Conservation (phyloP, 192 early-diverging fungal species). For the Backusella tarrabulga region DNA sequence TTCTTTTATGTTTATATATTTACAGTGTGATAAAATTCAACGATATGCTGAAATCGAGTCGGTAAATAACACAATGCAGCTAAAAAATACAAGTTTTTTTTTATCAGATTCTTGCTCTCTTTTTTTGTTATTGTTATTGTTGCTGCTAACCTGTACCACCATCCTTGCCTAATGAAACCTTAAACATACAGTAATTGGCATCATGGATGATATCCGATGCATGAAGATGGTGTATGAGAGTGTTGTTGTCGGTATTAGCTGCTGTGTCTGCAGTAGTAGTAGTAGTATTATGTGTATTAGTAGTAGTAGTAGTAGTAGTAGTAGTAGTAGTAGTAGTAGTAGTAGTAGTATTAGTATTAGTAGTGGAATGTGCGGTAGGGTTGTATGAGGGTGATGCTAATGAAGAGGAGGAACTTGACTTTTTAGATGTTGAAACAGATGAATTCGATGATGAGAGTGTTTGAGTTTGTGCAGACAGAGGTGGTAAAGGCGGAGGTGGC, state of each 20-base stretch:
- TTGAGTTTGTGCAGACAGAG: not conserved
- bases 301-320: not conserved
- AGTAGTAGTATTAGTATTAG: not conserved
- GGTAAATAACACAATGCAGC: slow-evolving; percentile 18
- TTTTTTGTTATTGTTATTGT: not conserved
- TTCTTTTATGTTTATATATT: not conserved
- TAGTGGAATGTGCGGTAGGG: not conserved
- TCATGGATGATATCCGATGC: slow-evolving; percentile 24
- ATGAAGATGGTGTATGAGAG: not conserved
- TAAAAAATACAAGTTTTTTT: not conserved
- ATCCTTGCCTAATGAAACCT: slow-evolving; percentile 10
- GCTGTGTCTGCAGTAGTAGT: not conserved
- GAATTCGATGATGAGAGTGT: not conserved
- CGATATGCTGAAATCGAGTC: not conserved
- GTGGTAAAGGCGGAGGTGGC: not conserved
- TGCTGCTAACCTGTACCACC: slow-evolving; percentile 10
- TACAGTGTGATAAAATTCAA: slow-evolving; percentile 18
- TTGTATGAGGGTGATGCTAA: not conserved
- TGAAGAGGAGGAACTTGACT: not conserved
- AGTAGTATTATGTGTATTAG: not conserved
- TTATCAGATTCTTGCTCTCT: not conserved
- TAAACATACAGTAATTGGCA: slow-evolving; percentile 19
- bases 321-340: not conserved
- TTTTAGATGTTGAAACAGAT: not conserved
- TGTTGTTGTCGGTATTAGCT: not conserved